Conservation (phyloP, 164 flowering plant species). For the Aristolochia fimbriata region DNA sequence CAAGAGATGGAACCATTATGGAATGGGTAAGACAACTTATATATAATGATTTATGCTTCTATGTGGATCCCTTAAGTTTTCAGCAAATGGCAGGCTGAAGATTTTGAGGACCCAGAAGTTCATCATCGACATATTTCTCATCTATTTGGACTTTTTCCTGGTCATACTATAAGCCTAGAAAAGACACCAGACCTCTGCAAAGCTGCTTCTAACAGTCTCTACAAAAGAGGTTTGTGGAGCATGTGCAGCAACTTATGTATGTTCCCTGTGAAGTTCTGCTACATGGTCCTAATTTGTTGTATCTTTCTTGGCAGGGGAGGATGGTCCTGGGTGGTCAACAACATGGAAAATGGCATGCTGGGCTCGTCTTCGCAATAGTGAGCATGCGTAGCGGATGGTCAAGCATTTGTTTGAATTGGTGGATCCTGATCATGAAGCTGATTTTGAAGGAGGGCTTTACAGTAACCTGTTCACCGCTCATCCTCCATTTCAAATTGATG, state of each 20-base stretch:
- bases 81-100: constrained; percentile 49
- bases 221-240: constrained; percentile 56
- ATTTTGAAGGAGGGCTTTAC: constrained; percentile 77
- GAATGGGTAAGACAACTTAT: constrained; percentile 64
- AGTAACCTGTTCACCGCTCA: constrained; percentile 91
- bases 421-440: constrained; percentile 59
- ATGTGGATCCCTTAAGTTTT: not conserved
- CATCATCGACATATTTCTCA: constrained; percentile 89
- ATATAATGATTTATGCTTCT: not conserved
- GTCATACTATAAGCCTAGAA: constrained; percentile 68
- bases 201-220: constrained; percentile 71
- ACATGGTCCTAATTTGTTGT: not conserved
- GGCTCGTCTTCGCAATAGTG: constrained; percentile 78
- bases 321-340: constrained; percentile 98
- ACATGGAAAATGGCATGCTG: constrained; percentile 75
- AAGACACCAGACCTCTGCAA: constrained; percentile 69
- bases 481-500: constrained; percentile 89
- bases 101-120: constrained; percentile 75
- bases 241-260: not conserved
- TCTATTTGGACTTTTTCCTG: constrained; percentile 86
- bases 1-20: constrained; percentile 85
- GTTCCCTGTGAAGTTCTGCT: not conserved
- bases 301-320: constrained; percentile 49
- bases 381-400: constrained; percentile 76
- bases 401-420: constrained; percentile 68